These are phyloP conservation scores for Prorocentrum cordatum DNA, from an alignment of 169 alveolate species.

Conservation along the genomic window DNA sequence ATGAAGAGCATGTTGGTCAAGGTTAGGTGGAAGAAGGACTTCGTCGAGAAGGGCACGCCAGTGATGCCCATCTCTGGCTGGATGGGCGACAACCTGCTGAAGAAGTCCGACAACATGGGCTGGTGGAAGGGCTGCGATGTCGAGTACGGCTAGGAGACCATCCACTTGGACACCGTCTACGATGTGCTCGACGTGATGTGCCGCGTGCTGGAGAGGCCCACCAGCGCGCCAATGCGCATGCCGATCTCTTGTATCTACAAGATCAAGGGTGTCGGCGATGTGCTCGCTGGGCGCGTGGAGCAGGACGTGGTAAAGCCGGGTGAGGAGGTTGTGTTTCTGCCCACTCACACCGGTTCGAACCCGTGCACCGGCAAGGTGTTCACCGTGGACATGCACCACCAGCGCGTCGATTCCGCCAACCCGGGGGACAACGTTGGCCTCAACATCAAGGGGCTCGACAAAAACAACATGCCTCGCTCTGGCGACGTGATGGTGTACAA, in stretches of 20 bases:
- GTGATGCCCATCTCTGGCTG: constrained; percentile 97
- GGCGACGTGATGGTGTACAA: constrained; percentile 91
- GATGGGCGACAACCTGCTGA: constrained; percentile 96
- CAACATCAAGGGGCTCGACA: constrained; percentile 90
- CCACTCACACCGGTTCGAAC: constrained; percentile 81
- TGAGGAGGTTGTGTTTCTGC: constrained; percentile 83
- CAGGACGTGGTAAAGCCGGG: constrained; percentile 93
- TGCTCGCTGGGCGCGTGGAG: constrained; percentile 98
- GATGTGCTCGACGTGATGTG: constrained; percentile 17
- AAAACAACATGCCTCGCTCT: constrained; percentile 87
- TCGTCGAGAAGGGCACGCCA: constrained; percentile 80
- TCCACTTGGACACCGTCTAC: constrained; percentile 4
- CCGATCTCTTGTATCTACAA: constrained; percentile 80
- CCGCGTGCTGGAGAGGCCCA: constrained; percentile 19
- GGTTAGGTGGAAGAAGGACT: constrained; percentile 90
- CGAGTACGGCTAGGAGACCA: not conserved
- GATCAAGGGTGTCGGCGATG: constrained; percentile 99
- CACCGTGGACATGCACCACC: constrained; percentile 98
- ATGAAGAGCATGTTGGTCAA: constrained; percentile 89
- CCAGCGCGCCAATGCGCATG: constrained; percentile 13
- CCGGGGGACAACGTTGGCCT: constrained; percentile 99
- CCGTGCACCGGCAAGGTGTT: constrained; percentile 75
- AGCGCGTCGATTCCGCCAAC: constrained; percentile 89
- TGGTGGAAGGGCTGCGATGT: constrained; percentile 93
- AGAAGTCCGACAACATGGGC: constrained; percentile 90